Evolutionary conservation across 371 early-diverging fungal genomes (phyloP).

Genomic region (Haplosporangium sp.): DNA sequence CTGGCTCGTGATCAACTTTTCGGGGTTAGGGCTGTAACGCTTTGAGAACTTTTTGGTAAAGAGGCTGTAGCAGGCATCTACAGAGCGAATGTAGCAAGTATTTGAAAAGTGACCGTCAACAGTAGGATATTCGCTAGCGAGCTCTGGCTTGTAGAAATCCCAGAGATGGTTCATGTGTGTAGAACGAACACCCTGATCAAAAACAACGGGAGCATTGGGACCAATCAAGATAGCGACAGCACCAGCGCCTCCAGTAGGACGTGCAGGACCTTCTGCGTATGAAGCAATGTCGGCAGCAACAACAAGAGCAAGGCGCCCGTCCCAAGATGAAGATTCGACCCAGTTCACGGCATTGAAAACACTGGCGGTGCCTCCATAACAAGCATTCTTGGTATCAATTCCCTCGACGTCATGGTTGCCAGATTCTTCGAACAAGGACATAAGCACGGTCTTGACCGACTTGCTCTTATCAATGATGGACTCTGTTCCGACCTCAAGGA

Average conservation of each 20-base stretch:
- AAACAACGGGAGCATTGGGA: slow-evolving; percentile 92
- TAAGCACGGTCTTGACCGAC: slow-evolving; percentile 95
- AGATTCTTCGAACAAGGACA: slow-evolving; percentile 92
- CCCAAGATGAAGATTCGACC: slow-evolving; percentile 94
- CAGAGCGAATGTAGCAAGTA: slow-evolving; percentile 91
- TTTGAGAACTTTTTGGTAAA: slow-evolving; percentile 82
- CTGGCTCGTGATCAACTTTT: slow-evolving; percentile 60
- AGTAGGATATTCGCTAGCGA: slow-evolving; percentile 94
- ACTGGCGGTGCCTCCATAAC: slow-evolving; percentile 98
- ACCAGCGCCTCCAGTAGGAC: slow-evolving; percentile 97
- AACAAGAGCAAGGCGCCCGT: slow-evolving; percentile 92
- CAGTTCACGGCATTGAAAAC: slow-evolving; percentile 97
- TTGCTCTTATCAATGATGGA: slow-evolving; percentile 98
- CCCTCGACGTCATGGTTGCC: slow-evolving; percentile 96
- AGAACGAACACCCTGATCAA: slow-evolving; percentile 89
- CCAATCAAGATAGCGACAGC: slow-evolving; percentile 95
- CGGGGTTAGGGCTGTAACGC: slow-evolving; percentile 37
- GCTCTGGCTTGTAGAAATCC: slow-evolving; percentile 98
- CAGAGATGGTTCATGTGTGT: slow-evolving; percentile 97
- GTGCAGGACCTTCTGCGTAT: slow-evolving; percentile 91
- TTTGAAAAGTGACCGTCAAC: slow-evolving; percentile 96
- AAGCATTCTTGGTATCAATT: slow-evolving; percentile 98
- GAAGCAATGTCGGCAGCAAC: slow-evolving; percentile 98
- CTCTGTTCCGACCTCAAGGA: slow-evolving; percentile 98
- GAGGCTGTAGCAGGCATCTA: slow-evolving; percentile 88